phyloP scores from a whole-genome alignment of 2,329 filamentous ascomycete genomes.

The Gaeumannomyces tritici region DNA sequence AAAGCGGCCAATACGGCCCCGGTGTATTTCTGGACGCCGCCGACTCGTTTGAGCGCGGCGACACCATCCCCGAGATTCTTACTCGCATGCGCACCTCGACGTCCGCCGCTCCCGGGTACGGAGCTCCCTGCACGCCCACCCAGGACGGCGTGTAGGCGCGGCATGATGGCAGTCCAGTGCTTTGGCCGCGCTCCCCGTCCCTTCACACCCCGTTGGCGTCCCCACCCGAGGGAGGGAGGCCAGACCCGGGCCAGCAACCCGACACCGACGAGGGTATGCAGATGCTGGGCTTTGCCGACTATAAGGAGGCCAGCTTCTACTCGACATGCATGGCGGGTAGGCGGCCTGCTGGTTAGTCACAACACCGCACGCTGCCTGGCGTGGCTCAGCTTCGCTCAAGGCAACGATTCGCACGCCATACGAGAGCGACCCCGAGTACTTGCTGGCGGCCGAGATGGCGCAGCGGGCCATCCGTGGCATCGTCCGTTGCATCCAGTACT shows the following conservation, averaged over 20 bases:
- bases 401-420: not conserved
- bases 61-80: not conserved
- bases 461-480: not conserved
- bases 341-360: not conserved
- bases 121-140: not conserved
- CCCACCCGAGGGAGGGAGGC: no score
- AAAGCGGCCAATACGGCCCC: not conserved
- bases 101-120: not conserved
- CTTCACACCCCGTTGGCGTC: not conserved
- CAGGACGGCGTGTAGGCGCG: not conserved
- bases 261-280: not conserved
- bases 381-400: not conserved
- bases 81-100: not conserved
- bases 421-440: not conserved
- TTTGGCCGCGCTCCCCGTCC: not conserved
- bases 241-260: not conserved
- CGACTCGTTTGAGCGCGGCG: not conserved
- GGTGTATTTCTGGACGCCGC: not conserved
- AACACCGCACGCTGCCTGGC: not conserved
- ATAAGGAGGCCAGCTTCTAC: slow-evolving; percentile 2
- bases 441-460: not conserved
- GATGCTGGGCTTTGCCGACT: not conserved
- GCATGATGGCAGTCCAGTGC: not conserved
- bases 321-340: not conserved
- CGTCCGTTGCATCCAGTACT: not conserved